Base-by-base conservation (phyloP, 805 yeast species). In the Ogataea glucozyma region DNA sequence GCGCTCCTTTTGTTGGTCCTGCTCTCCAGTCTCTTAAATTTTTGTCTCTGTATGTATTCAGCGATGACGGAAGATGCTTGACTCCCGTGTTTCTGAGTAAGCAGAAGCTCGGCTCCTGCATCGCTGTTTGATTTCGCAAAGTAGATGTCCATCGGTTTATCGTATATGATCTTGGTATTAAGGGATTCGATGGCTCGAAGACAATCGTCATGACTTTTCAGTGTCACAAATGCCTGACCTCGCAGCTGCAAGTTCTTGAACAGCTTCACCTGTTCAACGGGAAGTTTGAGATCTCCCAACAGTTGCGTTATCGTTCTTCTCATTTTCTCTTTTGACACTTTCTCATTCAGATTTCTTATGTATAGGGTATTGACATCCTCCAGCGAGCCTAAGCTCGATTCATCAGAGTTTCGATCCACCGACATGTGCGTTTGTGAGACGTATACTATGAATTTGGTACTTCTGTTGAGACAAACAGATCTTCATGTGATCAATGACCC, bases 191-290 rank as follows among this genome's bases (percentile, higher is more conserved):
- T 56, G 0, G 84, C 85, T 30, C 56, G 53, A 3, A 57, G 43
- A 1, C 89, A 81, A 4, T 66, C 61, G 3, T 67, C 66, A 1
- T 54, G 53, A 14, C 60, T 56, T 3, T 65, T 70, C 40, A 81
- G 78, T 0, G 86, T 77, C 5, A 88, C 71, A 60, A 86, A 88
- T 1, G 95, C 96, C 61, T 88, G 96, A 2, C 96, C 96, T 43
- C 83, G 73, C 75, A 83, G 71, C 48, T 70, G 73, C n/a, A 86
- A 54, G 51, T 79, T 82, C 46, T 74, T 75, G 44, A 78, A 80
- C 1, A 87, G 78, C 2, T 75, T 67, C 10, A 87, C 63, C 22
- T 73, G 75, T 12, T 71, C 43, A 1, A 56, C 53, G 6, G 45
- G 30, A n/a, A 83, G 64, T 1, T 67, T 67, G 0, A 83, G 82